Percentiles rank a stretch among this genome's conserved stretches.
Conservation (phyloP, 768 basidiomycete genomes). For the Crucibulum laeve region DNA sequence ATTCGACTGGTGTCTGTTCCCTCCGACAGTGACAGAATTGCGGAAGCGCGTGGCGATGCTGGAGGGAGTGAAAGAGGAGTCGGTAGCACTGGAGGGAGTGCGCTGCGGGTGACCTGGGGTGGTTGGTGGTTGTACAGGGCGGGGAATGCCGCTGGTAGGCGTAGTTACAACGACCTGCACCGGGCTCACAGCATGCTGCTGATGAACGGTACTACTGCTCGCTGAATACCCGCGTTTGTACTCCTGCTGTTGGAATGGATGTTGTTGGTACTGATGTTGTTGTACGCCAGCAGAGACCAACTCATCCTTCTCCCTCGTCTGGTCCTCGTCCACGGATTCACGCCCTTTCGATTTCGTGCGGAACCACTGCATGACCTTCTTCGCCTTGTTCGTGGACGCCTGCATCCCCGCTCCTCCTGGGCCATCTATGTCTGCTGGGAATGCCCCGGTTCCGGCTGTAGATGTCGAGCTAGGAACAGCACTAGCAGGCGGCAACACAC, state of each 20-base stretch:
- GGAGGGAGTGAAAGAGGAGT: constrained; percentile 32
- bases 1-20: no score
- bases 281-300: constrained; percentile 11
- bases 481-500: constrained; percentile 10
- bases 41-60: constrained; percentile 45
- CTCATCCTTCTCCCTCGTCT: constrained; percentile 15
- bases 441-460: constrained; percentile 13
- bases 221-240: constrained; percentile 25
- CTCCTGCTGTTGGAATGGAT: no score
- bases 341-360: constrained; percentile 60
- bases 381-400: constrained; percentile 82
- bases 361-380: constrained; percentile 99
- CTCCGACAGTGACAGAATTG: constrained; percentile 44
- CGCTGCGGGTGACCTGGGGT: constrained; percentile 34
- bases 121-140: constrained; percentile 14
- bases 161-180: constrained; percentile 36
- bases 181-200: constrained; percentile 13
- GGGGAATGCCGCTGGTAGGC: constrained; percentile 20
- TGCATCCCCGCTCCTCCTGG: constrained; percentile 36
- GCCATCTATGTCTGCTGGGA: constrained; percentile 3
- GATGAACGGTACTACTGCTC: constrained; percentile 28
- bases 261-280: constrained; percentile 21
- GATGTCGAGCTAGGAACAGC: constrained; percentile 1
- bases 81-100: constrained; percentile 40
- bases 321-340: constrained; percentile 28